Conservation (phyloP, 2,329 filamentous ascomycete genomes). For the Paraphoma sp. region DNA sequence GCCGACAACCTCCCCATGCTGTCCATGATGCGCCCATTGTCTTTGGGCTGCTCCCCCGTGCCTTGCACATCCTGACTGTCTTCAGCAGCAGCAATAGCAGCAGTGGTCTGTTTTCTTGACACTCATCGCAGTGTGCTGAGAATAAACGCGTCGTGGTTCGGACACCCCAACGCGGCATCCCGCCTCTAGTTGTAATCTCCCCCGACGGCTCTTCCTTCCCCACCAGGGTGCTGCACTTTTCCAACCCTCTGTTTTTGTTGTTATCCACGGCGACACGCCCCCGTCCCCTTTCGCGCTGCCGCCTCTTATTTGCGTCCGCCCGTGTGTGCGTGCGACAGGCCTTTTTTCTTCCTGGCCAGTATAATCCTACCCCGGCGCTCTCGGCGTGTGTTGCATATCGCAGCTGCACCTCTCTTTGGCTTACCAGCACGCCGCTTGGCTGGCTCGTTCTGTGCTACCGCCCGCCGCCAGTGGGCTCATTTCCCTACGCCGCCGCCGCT, state of each 20-base stretch:
- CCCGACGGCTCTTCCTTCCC: conserved; percentile 19
- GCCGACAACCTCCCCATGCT: not conserved
- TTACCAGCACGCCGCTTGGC: conserved; percentile 28
- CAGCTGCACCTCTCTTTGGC: conserved; percentile 40
- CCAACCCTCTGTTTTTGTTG: conserved; percentile 6
- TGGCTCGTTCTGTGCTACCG: conserved; percentile 24
- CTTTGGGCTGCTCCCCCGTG: conserved; percentile 18
- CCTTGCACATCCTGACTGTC: not conserved
- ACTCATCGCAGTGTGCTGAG: not conserved
- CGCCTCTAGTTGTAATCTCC: conserved; percentile 38
- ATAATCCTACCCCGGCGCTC: conserved; percentile 23
- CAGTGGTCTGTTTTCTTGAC: not conserved
- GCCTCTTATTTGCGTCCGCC: conserved; percentile 19
- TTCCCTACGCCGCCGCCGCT: conserved; percentile 39
- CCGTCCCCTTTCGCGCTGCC: conserved; percentile 18
- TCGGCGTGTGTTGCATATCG: conserved; percentile 26
- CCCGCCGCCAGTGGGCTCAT: conserved; percentile 34
- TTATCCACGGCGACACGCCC: conserved; percentile 19
- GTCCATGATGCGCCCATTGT: conserved; percentile 6
- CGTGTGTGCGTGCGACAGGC: conserved; percentile 29
- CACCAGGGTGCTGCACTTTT: conserved; percentile 11
- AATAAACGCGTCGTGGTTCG: not conserved
- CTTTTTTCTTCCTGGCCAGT: conserved; percentile 28
- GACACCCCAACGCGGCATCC: conserved; percentile 26
- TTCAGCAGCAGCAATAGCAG: not conserved